These are phyloP conservation scores for Tilletia walkeri DNA, from an alignment of 1,284 basidiomycete species.

Conservation along the genomic window DNA sequence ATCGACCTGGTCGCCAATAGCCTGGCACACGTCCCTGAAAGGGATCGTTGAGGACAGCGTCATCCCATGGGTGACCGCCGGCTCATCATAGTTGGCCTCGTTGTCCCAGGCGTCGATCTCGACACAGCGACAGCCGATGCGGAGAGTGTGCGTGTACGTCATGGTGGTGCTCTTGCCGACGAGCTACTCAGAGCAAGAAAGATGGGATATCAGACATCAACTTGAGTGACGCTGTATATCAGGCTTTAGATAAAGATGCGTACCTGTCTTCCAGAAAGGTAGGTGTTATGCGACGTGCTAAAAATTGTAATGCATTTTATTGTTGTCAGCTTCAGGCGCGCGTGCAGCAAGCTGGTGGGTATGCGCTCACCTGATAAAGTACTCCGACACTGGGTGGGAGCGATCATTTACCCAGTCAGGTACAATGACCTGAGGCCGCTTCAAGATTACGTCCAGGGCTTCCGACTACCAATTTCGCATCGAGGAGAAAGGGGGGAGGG, in stretches of 20 bases:
- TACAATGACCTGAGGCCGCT: slow-evolving; percentile 38
- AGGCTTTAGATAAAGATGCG: not conserved
- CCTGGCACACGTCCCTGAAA: slow-evolving; percentile 36
- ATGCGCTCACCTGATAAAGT: slow-evolving; percentile 56
- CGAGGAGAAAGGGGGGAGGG: not conserved
- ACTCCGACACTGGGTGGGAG: slow-evolving; percentile 36
- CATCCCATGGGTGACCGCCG: slow-evolving; percentile 65
- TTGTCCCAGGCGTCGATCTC: slow-evolving; percentile 70
- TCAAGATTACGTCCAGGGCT: slow-evolving; percentile 32
- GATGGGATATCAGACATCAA: slow-evolving; percentile 55
- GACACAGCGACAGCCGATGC: slow-evolving; percentile 64
- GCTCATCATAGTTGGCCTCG: slow-evolving; percentile 59
- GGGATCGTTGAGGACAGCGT: slow-evolving; percentile 35
- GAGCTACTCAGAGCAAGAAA: slow-evolving; percentile 54
- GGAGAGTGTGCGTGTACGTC: slow-evolving; percentile 64
- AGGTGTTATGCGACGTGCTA: slow-evolving; percentile 57
- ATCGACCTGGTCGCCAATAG: slow-evolving; percentile 33
- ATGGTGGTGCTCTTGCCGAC: slow-evolving; percentile 64
- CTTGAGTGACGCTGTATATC: not conserved
- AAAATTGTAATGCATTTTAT: not conserved
- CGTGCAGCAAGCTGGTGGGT: not conserved
- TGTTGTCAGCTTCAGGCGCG: not conserved
- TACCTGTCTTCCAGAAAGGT: slow-evolving; percentile 59
- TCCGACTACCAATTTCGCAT: slow-evolving; percentile 17
- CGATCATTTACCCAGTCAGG: slow-evolving; percentile 39